phyloP scores from a whole-genome alignment of 192 early-diverging fungal species.

The Chytriomyces confervae region DNA sequence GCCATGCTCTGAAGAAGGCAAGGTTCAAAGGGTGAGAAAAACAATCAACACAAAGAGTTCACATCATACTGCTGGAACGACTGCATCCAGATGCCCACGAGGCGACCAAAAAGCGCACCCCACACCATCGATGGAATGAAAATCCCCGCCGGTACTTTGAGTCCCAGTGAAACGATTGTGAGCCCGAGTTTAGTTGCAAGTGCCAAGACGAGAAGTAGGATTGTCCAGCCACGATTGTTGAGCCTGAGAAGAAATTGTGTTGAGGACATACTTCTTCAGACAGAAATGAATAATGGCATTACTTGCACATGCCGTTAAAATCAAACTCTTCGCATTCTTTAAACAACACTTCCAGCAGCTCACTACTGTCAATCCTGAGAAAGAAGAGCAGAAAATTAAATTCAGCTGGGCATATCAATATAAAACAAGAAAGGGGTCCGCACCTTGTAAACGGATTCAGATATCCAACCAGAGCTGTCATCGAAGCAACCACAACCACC shows the following conservation, averaged over 20 bases:
- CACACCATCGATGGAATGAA: constrained; percentile 62
- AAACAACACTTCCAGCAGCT: constrained; percentile 87
- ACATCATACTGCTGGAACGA: constrained; percentile 64
- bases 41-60: not conserved
- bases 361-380: constrained; percentile 79
- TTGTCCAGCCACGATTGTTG: constrained; percentile 3
- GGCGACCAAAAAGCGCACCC: constrained; percentile 88
- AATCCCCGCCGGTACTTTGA: constrained; percentile 55
- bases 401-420: not conserved
- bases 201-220: constrained; percentile 40
- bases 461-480: constrained; percentile 81
- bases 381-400: not conserved
- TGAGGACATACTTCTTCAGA: not conserved
- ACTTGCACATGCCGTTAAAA: constrained; percentile 51
- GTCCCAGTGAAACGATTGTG: constrained; percentile 49
- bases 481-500: constrained; percentile 68
- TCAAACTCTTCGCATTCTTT: constrained; percentile 76
- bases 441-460: constrained; percentile 81
- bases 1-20: constrained; percentile 24
- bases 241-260: constrained; percentile 22
- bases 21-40: not conserved
- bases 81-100: constrained; percentile 84
- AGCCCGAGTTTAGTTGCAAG: constrained; percentile 37
- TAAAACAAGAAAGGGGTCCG: constrained; percentile 1
- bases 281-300: constrained; percentile 9